Base-by-base conservation (phyloP, 768 basidiomycete genomes). In the Crassisporium funariophilum region DNA sequence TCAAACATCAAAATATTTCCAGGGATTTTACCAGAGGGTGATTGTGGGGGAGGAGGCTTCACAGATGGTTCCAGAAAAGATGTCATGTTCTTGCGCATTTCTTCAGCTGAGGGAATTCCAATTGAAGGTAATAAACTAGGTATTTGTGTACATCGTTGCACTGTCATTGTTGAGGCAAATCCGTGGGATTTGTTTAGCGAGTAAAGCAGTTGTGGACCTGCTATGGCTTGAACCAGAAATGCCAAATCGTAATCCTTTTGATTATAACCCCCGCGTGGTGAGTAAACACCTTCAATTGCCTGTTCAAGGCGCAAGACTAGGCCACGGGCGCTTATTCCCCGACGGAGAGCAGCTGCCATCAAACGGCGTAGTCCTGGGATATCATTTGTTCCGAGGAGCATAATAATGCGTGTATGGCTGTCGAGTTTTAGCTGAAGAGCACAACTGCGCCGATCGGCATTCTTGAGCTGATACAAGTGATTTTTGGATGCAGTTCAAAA, bases 391-490 rank as follows among this genome's bases (percentile, higher is more conserved):
- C 19, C 49, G 12, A 50, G 39, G 27, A 50, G 44, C 49, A 50
- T 50, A 29, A 50, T 24, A 33, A 50, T 50, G 1, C 39, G 49
- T 25, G 45, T 50, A 44, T 50, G 46, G 15, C 46, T 38, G 9
- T 21, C 7, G 1, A 25, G 22, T 4, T 29, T 35, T 16, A 24
- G 21, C 1, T 13, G n/a, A 13, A 21, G 8, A 8, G 15, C 17
- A 21, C 11, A 25, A 6, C 15, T 40, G 19, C 27, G 31, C n/a
- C 47, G 41, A 13, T 24, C 2, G 1, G 17, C 16, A 50, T 35
- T 41, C 1, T 25, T 4, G 13, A 45, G 27, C 49, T 46, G 12
- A 35, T 35, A 15, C 19, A 21, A 35, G 7, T 23, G 35, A n/a
- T n/a, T n/a, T 29, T 29, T 13, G 27, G 27, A 7, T 7, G 13